Base-by-base conservation (phyloP, 2,329 filamentous ascomycete genomes). In the Ophiostoma quercus region DNA sequence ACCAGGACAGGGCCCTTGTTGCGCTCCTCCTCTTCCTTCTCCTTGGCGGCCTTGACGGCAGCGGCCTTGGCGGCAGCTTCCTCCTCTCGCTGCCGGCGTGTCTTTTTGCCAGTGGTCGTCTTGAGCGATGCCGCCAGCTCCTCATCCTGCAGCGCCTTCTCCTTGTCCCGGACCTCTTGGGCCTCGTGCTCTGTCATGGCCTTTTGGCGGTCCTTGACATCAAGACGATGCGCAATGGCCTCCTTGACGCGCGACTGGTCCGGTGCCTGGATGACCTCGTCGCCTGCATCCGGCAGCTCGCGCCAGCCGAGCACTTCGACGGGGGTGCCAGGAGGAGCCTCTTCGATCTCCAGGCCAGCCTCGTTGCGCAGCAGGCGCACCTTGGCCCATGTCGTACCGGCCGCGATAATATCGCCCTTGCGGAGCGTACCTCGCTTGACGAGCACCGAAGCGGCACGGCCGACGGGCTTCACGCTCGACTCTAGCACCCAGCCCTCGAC, bases 221-320 rank as follows among this genome's bases (percentile, higher is more conserved):
- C 90, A 43, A 86, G 79, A 11, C 95, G 89, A 75, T 94, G 92
- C 1, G 90, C 86, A 1, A 94, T 85, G 0, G 95, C 94, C 1
- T 84, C 85, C 75, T 92, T 92, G 65, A 29, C 65, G 72, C 86
- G 89, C 71, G 88, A 85, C 79, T 98, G 94, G 74, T 89, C 88
- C 0, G 86, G 83, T 0, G 94, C 92, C 80, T 98, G 91, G 0
- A 99, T 83, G 9, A 96, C 90, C 80, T 92, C 88, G 75, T 96
- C 92, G 67, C 96, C 96, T 0, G 95, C 94, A 32, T 86, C 84
- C 0, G 95, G 94, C 7, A 86, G 79, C 47, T 92, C 91, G 75
- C 89, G 89, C 95, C 95, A 99, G n/a, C 95, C 95, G 72, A 97
- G 88, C 25, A 99, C 87, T 79, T 98, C 92, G 2, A 97, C 91